These are phyloP conservation scores for Diaporthe longicolla DNA, from an alignment of 2,329 filamentous ascomycete genomes.

Conservation along the genomic window DNA sequence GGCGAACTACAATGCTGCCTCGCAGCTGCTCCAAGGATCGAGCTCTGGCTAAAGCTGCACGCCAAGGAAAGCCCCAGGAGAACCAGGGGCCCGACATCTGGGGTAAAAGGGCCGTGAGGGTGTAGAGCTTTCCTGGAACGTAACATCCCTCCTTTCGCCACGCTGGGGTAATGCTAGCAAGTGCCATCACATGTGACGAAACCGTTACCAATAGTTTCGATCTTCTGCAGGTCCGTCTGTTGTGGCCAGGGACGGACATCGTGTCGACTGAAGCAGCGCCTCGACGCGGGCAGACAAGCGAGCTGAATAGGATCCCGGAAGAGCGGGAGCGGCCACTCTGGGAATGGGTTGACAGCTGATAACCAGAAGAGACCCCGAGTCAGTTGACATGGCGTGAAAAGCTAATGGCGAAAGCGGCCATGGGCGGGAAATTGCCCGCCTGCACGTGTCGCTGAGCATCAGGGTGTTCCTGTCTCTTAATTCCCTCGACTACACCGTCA, in stretches of 20 bases:
- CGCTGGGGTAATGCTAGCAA: constrained; percentile 7
- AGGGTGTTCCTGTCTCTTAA: not conserved
- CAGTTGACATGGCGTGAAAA: constrained; percentile 29
- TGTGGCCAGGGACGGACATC: constrained; percentile 6
- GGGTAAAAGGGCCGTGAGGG: constrained; percentile 27
- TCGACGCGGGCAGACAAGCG: not conserved
- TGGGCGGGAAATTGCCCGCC: constrained; percentile 10
- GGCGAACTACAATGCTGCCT: constrained; percentile 10
- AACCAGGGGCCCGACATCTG: constrained; percentile 12
- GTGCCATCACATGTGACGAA: constrained; percentile 22
- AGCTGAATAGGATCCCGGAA: constrained; percentile 7
- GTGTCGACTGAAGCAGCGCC: not conserved
- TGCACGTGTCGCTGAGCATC: constrained; percentile 17
- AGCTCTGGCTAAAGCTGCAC: constrained; percentile 26
- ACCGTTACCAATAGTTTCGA: constrained; percentile 8
- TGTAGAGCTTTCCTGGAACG: constrained; percentile 15
- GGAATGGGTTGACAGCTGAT: not conserved
- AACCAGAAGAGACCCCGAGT: not conserved
- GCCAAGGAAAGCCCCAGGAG: constrained; percentile 6
- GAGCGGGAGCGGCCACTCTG: not conserved
- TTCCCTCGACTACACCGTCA: not conserved
- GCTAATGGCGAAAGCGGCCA: constrained; percentile 4
- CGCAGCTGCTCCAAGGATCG: constrained; percentile 12
- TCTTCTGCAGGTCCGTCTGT: constrained; percentile 6
- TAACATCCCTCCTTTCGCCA: not conserved